Conservation (phyloP, 2,329 filamentous ascomycete genomes). For the Anthostomella pinea region DNA sequence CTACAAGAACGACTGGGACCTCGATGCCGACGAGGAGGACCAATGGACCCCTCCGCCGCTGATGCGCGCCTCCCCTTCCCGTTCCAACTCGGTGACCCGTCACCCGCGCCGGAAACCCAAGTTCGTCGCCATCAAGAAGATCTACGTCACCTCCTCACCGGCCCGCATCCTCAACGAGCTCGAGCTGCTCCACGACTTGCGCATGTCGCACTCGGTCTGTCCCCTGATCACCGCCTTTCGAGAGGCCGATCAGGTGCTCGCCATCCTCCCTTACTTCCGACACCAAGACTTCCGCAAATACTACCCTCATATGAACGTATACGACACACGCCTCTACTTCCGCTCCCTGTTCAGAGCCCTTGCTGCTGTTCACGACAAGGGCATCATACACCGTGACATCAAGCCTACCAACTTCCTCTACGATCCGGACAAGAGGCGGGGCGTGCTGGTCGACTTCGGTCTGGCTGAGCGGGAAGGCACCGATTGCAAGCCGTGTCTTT, state of each 20-base stretch:
- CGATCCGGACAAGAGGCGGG: conserved; percentile 73
- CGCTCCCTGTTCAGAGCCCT: conserved; percentile 84
- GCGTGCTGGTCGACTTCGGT: conserved; percentile 98
- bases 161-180: conserved; percentile 93
- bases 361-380: conserved; percentile 74
- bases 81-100: conserved; percentile 35
- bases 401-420: conserved; percentile 98
- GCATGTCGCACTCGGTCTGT: conserved; percentile 80
- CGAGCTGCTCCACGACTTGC: conserved; percentile 84
- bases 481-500: conserved; percentile 79
- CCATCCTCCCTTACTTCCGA: conserved; percentile 91
- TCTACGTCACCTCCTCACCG: conserved; percentile 96
- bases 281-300: conserved; percentile 94
- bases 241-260: conserved; percentile 89
- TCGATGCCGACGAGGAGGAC: conserved; percentile 61
- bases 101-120: conserved; percentile 53
- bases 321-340: conserved; percentile 88
- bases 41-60: conserved; percentile 67
- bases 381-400: conserved; percentile 91
- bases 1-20: conserved; percentile 85
- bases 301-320: conserved; percentile 83
- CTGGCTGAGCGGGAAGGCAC: conserved; percentile 81
- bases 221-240: conserved; percentile 97
- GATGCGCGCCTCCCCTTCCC: conserved; percentile 47
- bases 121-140: conserved; percentile 98